Evolutionary conservation across 2,329 filamentous ascomycete genomes (phyloP).

Genomic region (Trichoderma simmonsii): DNA sequence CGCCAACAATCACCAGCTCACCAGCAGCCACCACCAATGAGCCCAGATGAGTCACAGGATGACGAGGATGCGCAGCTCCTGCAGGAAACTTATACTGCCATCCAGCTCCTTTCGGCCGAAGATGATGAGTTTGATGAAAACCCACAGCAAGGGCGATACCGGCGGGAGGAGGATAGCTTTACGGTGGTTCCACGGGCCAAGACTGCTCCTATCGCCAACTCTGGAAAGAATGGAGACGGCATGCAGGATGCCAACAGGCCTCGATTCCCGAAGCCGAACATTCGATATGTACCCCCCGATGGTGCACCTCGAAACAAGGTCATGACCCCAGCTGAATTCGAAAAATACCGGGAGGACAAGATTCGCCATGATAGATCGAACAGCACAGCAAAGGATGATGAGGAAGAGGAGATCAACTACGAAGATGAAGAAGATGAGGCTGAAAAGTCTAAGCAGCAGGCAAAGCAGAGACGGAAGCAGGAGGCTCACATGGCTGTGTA

Average conservation of each 20-base stretch:
- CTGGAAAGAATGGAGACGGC: constrained; percentile 42
- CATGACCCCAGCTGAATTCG: constrained; percentile 87
- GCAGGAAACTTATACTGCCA: constrained; percentile 50
- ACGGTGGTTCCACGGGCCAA: constrained; percentile 31
- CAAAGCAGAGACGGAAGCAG: constrained; percentile 78
- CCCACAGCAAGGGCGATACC: constrained; percentile 30
- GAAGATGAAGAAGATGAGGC: constrained; percentile 75
- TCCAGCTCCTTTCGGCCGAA: constrained; percentile 40
- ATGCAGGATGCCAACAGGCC: constrained; percentile 50
- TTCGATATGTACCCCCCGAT: constrained; percentile 33
- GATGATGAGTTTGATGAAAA: constrained; percentile 23
- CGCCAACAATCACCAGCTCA: constrained; percentile 25
- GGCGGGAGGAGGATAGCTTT: constrained; percentile 41
- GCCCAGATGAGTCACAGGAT: constrained; percentile 40
- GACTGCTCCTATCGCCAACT: constrained; percentile 30
- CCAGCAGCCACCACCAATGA: constrained; percentile 25
- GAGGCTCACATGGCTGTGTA: constrained; percentile 88
- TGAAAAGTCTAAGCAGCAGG: constrained; percentile 69
- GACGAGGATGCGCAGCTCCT: constrained; percentile 54
- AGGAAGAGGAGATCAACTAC: constrained; percentile 63
- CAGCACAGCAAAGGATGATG: constrained; percentile 50
- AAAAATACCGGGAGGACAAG: constrained; percentile 73
- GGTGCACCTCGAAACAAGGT: constrained; percentile 63
- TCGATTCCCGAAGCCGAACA: constrained; percentile 36
- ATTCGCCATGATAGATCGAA: constrained; percentile 52